Evolutionary conservation across 176 grass and related monocot genomes (phyloP).

Genomic region (Otatea glauca): DNA sequence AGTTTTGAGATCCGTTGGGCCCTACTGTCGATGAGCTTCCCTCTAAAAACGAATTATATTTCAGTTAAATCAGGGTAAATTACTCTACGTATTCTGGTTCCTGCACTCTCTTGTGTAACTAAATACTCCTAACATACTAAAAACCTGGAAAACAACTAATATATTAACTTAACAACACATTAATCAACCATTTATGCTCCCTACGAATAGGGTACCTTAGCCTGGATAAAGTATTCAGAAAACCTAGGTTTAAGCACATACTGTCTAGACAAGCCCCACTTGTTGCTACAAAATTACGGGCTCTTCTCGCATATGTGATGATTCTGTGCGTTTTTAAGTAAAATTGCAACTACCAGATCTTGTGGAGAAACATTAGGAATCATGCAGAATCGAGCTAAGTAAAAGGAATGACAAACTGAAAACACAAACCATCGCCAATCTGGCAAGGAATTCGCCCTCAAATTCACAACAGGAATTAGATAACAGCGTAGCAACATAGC

Average conservation of each 20-base stretch:
- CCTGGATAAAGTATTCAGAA: not conserved
- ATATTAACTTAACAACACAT: not conserved
- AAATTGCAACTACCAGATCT: not conserved
- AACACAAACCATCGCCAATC: not conserved
- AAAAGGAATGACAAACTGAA: not conserved
- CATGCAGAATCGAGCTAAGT: not conserved
- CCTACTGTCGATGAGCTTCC: not conserved
- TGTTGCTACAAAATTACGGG: not conserved
- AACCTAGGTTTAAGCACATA: not conserved
- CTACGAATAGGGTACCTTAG: not conserved
- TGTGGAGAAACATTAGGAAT: not conserved
- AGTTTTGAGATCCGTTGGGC: not conserved
- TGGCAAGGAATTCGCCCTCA: conserved; percentile 4
- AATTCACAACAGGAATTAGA: not conserved
- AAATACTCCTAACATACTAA: conserved; percentile 1
- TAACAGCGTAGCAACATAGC: not conserved
- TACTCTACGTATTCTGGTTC: not conserved
- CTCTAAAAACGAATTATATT: conserved; percentile 9
- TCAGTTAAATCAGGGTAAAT: not conserved
- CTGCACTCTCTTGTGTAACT: not conserved
- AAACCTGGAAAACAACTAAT: not conserved
- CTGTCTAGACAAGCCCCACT: not conserved
- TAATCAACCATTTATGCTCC: not conserved
- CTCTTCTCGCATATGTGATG: not conserved
- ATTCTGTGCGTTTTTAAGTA: not conserved